Conservation (phyloP, 139 green algal species). For the Chlamydomonas urium region DNA sequence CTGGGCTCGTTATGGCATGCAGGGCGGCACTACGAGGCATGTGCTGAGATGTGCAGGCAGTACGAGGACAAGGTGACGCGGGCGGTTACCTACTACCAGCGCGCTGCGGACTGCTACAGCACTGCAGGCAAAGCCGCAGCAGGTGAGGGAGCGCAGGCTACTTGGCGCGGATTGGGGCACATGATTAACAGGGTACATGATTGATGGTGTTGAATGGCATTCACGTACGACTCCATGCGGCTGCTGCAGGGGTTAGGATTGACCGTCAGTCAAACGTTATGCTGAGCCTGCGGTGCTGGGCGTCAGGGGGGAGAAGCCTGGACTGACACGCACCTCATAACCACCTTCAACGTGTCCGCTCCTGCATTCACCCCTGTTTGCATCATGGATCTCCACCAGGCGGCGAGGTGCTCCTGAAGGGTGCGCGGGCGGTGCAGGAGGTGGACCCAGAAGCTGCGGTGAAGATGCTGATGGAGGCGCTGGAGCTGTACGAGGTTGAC, state of each 20-base stretch:
- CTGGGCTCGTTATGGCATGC: constrained; percentile 69
- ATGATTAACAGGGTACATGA: too few relatives aligned
- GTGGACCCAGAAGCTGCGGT: constrained; percentile 30
- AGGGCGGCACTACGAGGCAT: constrained; percentile 60
- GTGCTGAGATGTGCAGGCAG: constrained; percentile 31
- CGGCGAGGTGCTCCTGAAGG: constrained; percentile 57
- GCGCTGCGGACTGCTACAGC: constrained; percentile 48
- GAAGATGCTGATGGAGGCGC: constrained; percentile 35
- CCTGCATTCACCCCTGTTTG: neutral
- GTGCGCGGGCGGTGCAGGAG: constrained; percentile 58
- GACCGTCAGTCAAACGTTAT: too few relatives aligned
- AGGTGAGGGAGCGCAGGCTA: too few relatives aligned
- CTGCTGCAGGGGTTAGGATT: too few relatives aligned
- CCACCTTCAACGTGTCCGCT: neutral
- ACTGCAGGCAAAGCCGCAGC: constrained; percentile 43
- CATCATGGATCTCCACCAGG: constrained; percentile 25
- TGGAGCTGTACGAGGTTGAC: constrained; percentile 57
- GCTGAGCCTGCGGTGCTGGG: too few relatives aligned
- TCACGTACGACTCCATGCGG: too few relatives aligned
- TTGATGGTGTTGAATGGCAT: too few relatives aligned
- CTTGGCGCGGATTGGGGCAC: too few relatives aligned
- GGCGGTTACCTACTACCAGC: constrained; percentile 37
- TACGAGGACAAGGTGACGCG: constrained; percentile 31
- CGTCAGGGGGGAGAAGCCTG: too few relatives aligned
- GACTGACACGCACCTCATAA: too few relatives aligned